A percentile compares a stretch with the other conserved stretches of the same genome.
Conservation (phyloP, 805 yeast genomes). For the Candida dajiaensis region DNA sequence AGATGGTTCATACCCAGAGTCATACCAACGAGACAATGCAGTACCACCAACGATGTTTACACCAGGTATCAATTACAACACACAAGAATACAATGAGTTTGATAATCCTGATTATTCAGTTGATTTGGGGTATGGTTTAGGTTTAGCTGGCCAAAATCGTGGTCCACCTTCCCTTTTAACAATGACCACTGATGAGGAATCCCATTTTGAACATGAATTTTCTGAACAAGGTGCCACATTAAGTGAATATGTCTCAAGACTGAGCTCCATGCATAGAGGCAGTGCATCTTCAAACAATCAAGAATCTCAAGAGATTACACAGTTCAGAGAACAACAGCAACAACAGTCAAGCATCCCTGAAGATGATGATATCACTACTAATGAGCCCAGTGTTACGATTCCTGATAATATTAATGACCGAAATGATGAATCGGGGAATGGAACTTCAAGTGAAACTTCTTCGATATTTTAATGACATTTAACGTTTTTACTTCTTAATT, state of each 20-base stretch:
- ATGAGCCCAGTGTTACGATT: background rate
- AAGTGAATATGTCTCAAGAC: background rate
- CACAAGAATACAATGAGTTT: conserved; percentile 5
- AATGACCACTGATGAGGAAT: conserved; percentile 12
- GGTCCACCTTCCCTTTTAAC: conserved; percentile 24
- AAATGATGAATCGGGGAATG: background rate
- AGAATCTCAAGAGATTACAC: background rate
- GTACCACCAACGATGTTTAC: background rate
- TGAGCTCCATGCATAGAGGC: background rate
- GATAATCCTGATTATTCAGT: conserved; percentile 16
- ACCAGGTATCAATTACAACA: background rate
- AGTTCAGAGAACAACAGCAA: background rate
- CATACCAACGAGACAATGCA: background rate
- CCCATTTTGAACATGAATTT: background rate
- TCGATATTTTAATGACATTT: background rate
- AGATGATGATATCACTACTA: background rate
- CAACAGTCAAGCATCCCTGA: background rate
- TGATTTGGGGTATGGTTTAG: conserved; percentile 22
- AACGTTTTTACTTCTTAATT: background rate
- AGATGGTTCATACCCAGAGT: conserved; percentile 4
- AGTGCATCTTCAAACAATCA: background rate
- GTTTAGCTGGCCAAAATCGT: conserved; percentile 15
- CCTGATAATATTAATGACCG: background rate
- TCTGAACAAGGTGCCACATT: background rate
- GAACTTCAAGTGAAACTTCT: background rate